Conservation (phyloP, 768 basidiomycete genomes). For the Macrolepiota albuminosa region DNA sequence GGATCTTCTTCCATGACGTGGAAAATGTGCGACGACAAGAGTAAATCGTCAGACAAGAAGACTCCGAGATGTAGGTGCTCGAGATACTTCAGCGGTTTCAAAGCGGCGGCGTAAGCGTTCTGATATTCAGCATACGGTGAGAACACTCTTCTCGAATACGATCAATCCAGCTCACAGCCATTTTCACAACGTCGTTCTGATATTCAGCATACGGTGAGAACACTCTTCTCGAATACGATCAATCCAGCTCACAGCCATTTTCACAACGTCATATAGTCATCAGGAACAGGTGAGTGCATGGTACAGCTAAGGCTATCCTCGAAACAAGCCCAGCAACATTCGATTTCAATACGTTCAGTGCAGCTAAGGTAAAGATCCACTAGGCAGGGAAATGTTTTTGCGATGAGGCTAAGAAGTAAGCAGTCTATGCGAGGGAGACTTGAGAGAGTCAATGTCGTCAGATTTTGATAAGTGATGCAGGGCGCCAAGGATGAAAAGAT, state of each 20-base stretch:
- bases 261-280: constrained; percentile 34
- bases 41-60: constrained; percentile 51
- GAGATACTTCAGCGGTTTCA: constrained; percentile 43
- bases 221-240: background rate
- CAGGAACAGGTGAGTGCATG: constrained; percentile 61
- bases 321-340: constrained; percentile 62
- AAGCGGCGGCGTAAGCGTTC: constrained; percentile 37
- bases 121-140: constrained; percentile 16
- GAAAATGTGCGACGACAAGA: constrained; percentile 42
- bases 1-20: constrained; percentile 31
- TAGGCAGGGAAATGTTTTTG: constrained; percentile 41
- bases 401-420: constrained; percentile 41
- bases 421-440: constrained; percentile 54
- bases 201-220: background rate
- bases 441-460: constrained; percentile 48
- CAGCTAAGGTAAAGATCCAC: constrained; percentile 50
- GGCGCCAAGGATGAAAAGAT: constrained; percentile 28
- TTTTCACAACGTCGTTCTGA: constrained; percentile 34
- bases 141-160: background rate
- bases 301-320: constrained; percentile 53
- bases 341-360: constrained; percentile 50
- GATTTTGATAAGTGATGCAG: constrained; percentile 24
- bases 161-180: constrained; percentile 45
- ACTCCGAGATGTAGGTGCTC: constrained; percentile 54
- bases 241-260: constrained; percentile 46